Base-by-base conservation (phyloP, 805 yeast species). In the Candida tammaniensis region DNA sequence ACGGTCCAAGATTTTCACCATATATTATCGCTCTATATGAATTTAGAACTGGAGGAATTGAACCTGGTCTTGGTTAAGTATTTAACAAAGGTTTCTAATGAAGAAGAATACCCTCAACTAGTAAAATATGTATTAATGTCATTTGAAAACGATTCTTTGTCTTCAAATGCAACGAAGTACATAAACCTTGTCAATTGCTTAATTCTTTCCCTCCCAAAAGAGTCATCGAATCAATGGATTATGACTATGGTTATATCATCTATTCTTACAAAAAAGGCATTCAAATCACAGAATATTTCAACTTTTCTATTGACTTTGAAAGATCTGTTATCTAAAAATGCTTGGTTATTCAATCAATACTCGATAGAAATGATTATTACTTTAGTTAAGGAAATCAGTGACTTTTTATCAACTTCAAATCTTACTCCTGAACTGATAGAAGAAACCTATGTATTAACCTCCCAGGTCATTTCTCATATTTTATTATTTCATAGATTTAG, bases 401-500 rank as follows among this genome's bases (percentile, higher is more conserved):
- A 9, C 8, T n/a, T n/a, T n/a, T n/a, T n/a, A 19, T 9, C 17
- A 23, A 24, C 7, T 9, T 20, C 17, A 15, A 19, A 14, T 28
- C 21, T 7, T 4, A 25, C 4, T n/a, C 11, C 6, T 20, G 24
- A 20, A 19, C 8, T 33, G 4, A 19, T 17, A 15, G 57, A 55
- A 26, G 59, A 54, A 1, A 33, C 31, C 64, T 80, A 66, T 48
- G 36, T 57, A 2, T 41, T 50, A 4, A 43, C 74, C 3, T 64
- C 78, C 5, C 74, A 72, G 35, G 59, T 78, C 0, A 46, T 83
- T 17, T 80, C 95, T 0, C 70, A 72, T 23, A 58, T 85, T 2
- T 54, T 89, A 7, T 59, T 86, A 17, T 71, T 71, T 49, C 93
- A 86, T 48, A 72, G 96, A 34, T 75, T 65, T 51, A 74, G 87